Conservation (phyloP, 2,329 filamentous ascomycete species). For the Neocucurbitaria cava region DNA sequence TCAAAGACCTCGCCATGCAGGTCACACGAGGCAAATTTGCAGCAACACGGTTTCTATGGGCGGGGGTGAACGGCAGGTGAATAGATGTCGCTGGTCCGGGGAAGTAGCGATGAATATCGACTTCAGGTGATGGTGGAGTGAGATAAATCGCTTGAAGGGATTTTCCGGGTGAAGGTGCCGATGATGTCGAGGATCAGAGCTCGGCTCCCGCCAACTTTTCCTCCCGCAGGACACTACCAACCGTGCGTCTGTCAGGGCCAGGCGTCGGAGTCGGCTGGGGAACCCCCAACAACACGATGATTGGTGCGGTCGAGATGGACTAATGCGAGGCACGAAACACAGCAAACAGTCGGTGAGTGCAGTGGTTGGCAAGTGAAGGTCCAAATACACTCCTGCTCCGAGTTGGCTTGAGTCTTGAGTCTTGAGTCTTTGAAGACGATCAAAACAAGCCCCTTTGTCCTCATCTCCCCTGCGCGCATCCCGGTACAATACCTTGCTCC, state of each 20-base stretch:
- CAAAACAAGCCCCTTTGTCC: neutral
- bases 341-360: neutral
- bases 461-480: neutral
- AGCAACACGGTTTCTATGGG: constrained; percentile 17
- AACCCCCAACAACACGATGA: constrained; percentile 1
- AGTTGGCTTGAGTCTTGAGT: no score
- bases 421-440: no score
- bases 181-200: neutral
- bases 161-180: constrained; percentile 26
- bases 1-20: constrained; percentile 42
- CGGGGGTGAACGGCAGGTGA: neutral
- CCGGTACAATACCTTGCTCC: neutral
- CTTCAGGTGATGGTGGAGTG: constrained; percentile 31
- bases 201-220: constrained; percentile 29
- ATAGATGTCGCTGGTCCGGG: neutral
- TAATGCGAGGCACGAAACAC: neutral
- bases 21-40: constrained; percentile 18
- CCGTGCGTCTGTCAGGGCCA: constrained; percentile 10
- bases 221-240: constrained; percentile 1
- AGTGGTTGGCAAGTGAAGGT: no score
- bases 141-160: constrained; percentile 23
- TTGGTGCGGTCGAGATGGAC: constrained; percentile 10
- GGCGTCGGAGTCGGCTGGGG: neutral
- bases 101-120: constrained; percentile 2
- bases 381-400: no score